Conservation (phyloP, 768 basidiomycete species). For the Mycena epipterygia region DNA sequence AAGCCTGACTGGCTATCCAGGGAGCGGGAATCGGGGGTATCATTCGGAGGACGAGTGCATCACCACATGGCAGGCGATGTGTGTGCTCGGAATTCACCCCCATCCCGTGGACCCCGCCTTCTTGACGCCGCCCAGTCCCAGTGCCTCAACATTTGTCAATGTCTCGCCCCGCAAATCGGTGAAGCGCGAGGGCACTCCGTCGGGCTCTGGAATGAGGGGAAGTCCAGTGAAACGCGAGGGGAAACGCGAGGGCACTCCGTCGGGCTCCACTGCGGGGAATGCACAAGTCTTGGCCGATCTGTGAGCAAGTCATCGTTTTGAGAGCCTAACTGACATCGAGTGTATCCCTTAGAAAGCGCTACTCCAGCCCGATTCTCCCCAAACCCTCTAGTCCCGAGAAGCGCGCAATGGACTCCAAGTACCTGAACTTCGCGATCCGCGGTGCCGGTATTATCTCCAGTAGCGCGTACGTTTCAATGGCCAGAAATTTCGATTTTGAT, state of each 20-base stretch:
- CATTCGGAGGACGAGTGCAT: not conserved
- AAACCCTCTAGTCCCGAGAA: not conserved
- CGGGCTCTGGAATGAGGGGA: too few species aligned
- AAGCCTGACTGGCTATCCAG: not conserved
- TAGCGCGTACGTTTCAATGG: constrained; percentile 19
- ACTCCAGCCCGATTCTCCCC: not conserved
- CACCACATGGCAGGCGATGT: constrained; percentile 3
- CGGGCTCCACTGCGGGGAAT: not conserved
- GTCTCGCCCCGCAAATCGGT: not conserved
- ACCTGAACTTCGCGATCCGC: constrained; percentile 14
- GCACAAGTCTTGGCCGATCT: not conserved
- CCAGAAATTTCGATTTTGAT: not conserved
- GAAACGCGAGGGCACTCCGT: too few species aligned
- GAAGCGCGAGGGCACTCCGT: not conserved
- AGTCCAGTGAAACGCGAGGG: not conserved
- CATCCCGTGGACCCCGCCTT: constrained; percentile 14
- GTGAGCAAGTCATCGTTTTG: not conserved
- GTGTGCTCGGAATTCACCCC: not conserved
- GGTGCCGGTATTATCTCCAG: constrained; percentile 3
- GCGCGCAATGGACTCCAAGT: not conserved
- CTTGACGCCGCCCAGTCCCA: not conserved
- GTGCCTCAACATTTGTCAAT: not conserved
- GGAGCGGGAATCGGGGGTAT: not conserved
- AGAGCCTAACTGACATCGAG: too few species aligned
- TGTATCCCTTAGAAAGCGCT: not conserved